Base-by-base conservation (phyloP, 1,284 basidiomycete species). In the Ceratobasidium sp. region DNA sequence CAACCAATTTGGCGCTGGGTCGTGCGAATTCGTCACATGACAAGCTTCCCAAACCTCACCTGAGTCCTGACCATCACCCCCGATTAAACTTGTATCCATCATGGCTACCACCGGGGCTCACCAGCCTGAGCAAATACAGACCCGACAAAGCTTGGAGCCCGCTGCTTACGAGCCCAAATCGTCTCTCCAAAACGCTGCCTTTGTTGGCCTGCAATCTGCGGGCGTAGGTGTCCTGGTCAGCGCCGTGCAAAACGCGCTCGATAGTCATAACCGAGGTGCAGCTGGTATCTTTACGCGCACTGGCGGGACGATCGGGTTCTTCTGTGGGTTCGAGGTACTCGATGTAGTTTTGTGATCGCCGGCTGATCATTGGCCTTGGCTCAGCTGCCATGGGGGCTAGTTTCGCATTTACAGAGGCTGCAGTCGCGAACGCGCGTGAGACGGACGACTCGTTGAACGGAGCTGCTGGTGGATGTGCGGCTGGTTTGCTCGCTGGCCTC, bases 351-450 rank as follows among this genome's bases (percentile, higher is more conserved):
- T 64, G 24, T 34, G 54, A 56, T 37, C 48, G 37, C 37, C 56
- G 39, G 64, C 63, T 74, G 58, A 19, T 54, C 54, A 71, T 49
- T 75, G 29, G 75, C 77, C 77, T 39, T 37, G 24, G 39, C 16
- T 24, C 37, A 96, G 95, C 94, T 79, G 94, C 93, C n/a, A 92
- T 97, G 89, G 96, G 94, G 56, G 92, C 91, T 76, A 88, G 92
- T 34, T 98, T 93, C 81, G 92, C 94, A 19, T 89, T 91, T 79
- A 93, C 93, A 3, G 92, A 97, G 80, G 85, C 93, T 8, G 83
- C 86, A 41, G 89, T 94, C 22, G 93, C 94, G 75, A 98, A 98
- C 83, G 83, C 89, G 76, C 88, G 96, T 74, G 86, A 90, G 83
- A 92, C 88, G 78, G 87, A 95, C 78, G 96, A 98, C 81, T 85